Evolutionary conservation across 1,284 basidiomycete species (phyloP).

Genomic region (Kwoniella shivajii): DNA sequence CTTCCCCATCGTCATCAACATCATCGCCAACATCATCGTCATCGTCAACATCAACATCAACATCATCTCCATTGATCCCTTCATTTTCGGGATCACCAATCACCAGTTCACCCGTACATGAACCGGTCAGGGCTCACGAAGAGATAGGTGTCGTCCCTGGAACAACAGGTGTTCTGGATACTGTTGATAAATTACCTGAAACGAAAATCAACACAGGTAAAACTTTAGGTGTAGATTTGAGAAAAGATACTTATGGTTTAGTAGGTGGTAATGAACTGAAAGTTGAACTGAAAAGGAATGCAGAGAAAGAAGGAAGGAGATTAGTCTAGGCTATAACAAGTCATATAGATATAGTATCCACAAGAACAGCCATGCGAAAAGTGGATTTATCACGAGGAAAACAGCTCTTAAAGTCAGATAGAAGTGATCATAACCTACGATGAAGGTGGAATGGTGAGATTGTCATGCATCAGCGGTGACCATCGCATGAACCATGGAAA

Average conservation of each 20-base stretch:
- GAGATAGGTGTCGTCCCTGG: constrained; percentile 5
- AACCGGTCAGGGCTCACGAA: background rate
- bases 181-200: constrained; percentile 4
- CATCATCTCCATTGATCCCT: background rate
- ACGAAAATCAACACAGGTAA: background rate
- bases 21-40: background rate
- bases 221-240: background rate
- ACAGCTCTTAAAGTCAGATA: no score
- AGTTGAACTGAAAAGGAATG: constrained; percentile 11
- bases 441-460: no score
- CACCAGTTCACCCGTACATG: background rate
- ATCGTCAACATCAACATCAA: background rate
- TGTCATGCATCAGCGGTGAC: no score
- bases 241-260: constrained; percentile 9
- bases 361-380: no score
- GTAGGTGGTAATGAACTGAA: constrained; percentile 9
- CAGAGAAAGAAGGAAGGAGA: constrained; percentile 12
- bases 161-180: constrained; percentile 4
- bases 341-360: no score
- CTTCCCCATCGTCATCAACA: background rate
- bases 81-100: background rate
- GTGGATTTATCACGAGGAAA: no score
- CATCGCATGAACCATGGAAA: no score
- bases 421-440: no score
- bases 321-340: constrained; percentile 9